Base-by-base conservation (phyloP, 176 grass and related monocot species). In the Ensete ventricosum region DNA sequence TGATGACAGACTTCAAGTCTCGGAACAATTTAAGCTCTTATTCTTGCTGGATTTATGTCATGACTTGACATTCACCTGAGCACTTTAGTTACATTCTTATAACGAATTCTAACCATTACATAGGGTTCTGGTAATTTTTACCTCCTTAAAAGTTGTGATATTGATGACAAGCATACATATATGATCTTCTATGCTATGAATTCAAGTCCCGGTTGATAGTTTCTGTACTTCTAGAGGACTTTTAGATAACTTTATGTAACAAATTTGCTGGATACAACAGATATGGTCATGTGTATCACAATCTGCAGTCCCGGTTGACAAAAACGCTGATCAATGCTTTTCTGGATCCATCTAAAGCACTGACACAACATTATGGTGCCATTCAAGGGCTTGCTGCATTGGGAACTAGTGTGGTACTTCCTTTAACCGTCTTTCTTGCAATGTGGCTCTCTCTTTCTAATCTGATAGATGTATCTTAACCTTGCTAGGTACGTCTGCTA, bases 351-450 rank as follows among this genome's bases (percentile, higher is more conserved):
- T 80, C 78, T 25, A 98, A 93, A 90, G 85, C 95, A 80, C 76
- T 98, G 82, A 89, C 95, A 62, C 90, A 93, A 76, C 90, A 98
- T 85, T 98, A 98, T 76, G 95, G 90, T 87, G 95, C 90, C 69
- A 83, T 98, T 76, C 88, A 85, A 79, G 90, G 95, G 25, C 84
- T 94, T 83, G 90, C 95, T 85, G 95, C 90, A 79, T 81, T 98
- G 53, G 95, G 88, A 1, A 17, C 86, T 17, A 84, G 84, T 69
- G 84, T 82, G 82, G 90, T 98, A 87, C 1, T 83, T 78, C 76
- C 73, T 60, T 19, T 62, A 68, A 25, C 71, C 67, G 9, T 58
- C 72, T 6, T 59, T 65, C 29, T 49, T 84, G 6, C 13, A 19
- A 21, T 50, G 69, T 48, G 77, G 25, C 79, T 73, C 24, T 79